Evolutionary conservation across 2,329 filamentous ascomycete species (phyloP), one percentile per base, ranked within the genome.

Genomic region (Diaporthe australafricana): DNA sequence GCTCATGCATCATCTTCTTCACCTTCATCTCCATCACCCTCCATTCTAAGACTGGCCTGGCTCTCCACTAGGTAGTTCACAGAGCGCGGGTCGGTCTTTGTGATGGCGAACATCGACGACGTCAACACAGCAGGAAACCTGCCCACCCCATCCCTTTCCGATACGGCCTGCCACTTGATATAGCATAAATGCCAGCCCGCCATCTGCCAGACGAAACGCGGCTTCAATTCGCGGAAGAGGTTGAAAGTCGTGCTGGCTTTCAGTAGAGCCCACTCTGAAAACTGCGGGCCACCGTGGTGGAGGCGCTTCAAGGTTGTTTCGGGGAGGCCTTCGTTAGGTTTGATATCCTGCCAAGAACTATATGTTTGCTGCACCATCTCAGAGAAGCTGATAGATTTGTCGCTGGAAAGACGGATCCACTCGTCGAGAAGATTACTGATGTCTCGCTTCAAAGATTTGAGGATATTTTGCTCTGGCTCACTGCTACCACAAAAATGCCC

Each of bases 181-280:
- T 78, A 77, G 9, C 81, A 83, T 2, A 89, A 80, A 76, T 89
- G 87, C 1, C 78, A 79, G 0, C 87, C 87, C 0, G 84, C 84
- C 72, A 89, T 82, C 14, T 77, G 78, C 86, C 87, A 90, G 1
- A 81, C 76, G 67, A 89, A 85, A 0, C 52, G 75, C 0, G 78
- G 70, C 0, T 65, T 72, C 0, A 5, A 71, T 0, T 72, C 65
- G 74, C 83, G 80, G 45, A 79, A 82, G n/a, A 80, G 50, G 52
- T 83, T 83, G 76, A 87, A 89, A 4, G 82, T 78, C 4, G 80
- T 80, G 1, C 87, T 88, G 0, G 88, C 88, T 71, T 87, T 87
- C 20, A 89, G 78, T 3, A 87, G 77, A 3, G 83, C 81, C 87
- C 87, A 90, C 4, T 74, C 77, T 32, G 81, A 84, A 14, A 81